Percentiles rank a stretch among this genome's conserved stretches.
phyloP scores from a whole-genome alignment of 305 asterid genomes.

The Lippia alba region DNA sequence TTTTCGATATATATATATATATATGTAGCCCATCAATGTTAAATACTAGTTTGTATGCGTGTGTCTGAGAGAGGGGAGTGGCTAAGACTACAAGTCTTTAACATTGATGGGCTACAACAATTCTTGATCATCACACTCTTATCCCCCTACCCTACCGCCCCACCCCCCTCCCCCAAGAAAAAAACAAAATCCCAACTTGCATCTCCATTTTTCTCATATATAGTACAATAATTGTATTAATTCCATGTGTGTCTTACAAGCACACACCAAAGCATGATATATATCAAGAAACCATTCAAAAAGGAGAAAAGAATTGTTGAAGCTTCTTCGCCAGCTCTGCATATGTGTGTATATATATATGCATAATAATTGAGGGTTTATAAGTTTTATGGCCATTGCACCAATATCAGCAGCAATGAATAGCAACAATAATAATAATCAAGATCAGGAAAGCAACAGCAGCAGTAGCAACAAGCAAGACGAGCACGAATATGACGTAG shows the following conservation, averaged over 20 bases:
- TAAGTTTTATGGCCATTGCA: slow-evolving; percentile 47
- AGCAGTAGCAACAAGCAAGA: slow-evolving; percentile 12
- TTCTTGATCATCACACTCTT: slow-evolving; percentile 30
- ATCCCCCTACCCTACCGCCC: slow-evolving; percentile 24
- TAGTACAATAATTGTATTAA: slow-evolving; percentile 7
- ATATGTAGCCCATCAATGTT: too few species aligned
- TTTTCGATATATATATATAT: background rate
- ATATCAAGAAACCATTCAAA: slow-evolving; percentile 2
- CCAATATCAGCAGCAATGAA: slow-evolving; percentile 48
- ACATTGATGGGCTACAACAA: slow-evolving; percentile 11
- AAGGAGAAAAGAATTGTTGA: background rate
- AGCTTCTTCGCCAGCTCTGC: background rate
- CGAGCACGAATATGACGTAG: slow-evolving; percentile 67
- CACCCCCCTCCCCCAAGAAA: slow-evolving; percentile 9
- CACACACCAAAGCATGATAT: background rate
- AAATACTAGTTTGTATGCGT: too few species aligned
- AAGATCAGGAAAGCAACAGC: slow-evolving; percentile 37
- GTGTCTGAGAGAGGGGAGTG: background rate
- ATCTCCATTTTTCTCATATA: slow-evolving; percentile 18
- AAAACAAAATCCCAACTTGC: slow-evolving; percentile 16
- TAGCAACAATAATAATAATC: slow-evolving; percentile 16
- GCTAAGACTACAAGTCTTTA: slow-evolving; percentile 16
- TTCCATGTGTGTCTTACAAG: slow-evolving; percentile 14
- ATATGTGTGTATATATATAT: background rate
- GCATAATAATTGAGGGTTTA: slow-evolving; percentile 3